A percentile compares a stretch with the other conserved stretches of the same genome.
phyloP scores from a whole-genome alignment of 371 early-diverging fungal genomes.

The Syncephalis plumigaleata region DNA sequence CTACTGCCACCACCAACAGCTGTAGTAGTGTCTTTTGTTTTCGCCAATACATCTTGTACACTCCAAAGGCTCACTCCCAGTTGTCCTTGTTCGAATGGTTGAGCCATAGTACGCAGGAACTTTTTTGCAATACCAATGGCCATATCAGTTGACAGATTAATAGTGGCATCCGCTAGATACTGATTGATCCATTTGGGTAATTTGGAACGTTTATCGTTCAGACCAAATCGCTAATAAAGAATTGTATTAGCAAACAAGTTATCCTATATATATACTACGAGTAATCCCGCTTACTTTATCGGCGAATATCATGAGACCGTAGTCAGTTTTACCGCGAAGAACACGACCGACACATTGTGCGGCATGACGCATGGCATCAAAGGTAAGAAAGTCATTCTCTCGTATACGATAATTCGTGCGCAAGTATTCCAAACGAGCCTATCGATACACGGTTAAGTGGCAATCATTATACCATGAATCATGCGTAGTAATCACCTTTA shows the following conservation, averaged over 20 bases:
- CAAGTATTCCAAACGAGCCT: constrained; percentile 92
- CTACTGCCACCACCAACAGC: too few species aligned
- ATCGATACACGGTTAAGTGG: not conserved
- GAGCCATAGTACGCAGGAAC: constrained; percentile 94
- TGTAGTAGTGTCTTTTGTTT: too few species aligned
- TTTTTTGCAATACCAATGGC: constrained; percentile 84
- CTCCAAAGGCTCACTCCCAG: constrained; percentile 42
- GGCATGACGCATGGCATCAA: constrained; percentile 99
- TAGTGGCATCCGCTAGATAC: constrained; percentile 77
- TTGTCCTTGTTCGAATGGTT: constrained; percentile 69
- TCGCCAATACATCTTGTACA: constrained; percentile 29
- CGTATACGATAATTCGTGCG: constrained; percentile 84
- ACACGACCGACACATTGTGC: constrained; percentile 99
- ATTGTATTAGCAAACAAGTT: not conserved
- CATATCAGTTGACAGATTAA: constrained; percentile 97
- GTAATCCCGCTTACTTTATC: constrained; percentile 70
- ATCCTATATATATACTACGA: not conserved
- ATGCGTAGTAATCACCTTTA: constrained; percentile 37
- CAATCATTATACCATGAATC: not conserved
- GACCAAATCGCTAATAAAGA: constrained; percentile 74
- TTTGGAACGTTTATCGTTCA: constrained; percentile 89
- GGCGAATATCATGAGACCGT: constrained; percentile 99
- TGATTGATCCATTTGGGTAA: constrained; percentile 97
- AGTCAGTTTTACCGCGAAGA: constrained; percentile 95
- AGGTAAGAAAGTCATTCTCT: constrained; percentile 97